A percentile compares a stretch with the other conserved stretches of the same genome.
phyloP scores from a whole-genome alignment of 208 protist genomes.

The Porcisia hertigi region DNA sequence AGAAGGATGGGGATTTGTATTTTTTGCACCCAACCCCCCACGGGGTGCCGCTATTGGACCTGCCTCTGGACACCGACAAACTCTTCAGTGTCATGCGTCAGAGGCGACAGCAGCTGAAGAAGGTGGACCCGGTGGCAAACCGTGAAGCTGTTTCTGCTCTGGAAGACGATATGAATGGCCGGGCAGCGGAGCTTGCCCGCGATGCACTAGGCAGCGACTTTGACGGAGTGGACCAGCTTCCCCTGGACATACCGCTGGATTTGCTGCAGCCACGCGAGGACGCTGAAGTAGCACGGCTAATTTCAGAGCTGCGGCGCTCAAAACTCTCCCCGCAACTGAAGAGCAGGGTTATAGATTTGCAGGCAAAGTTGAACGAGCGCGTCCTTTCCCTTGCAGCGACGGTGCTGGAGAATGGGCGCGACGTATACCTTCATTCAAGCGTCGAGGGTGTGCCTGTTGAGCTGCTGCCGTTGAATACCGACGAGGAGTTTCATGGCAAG shows the following conservation, averaged over 20 bases:
- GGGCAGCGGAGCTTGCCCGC: conserved; percentile 42
- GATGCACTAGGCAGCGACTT: conserved; percentile 56
- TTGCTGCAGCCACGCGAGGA: conserved; percentile 61
- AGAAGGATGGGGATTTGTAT: conserved; percentile 73
- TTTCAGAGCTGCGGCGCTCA: conserved; percentile 45
- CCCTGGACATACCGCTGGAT: conserved; percentile 64
- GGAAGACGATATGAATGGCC: conserved; percentile 66
- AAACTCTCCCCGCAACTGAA: conserved; percentile 30
- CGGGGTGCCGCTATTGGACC: conserved; percentile 35
- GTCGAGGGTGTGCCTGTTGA: conserved; percentile 64
- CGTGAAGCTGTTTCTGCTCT: conserved; percentile 47
- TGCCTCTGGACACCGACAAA: conserved; percentile 47
- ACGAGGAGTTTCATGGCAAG: conserved; percentile 51
- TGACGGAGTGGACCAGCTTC: conserved; percentile 51
- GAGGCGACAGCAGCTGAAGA: conserved; percentile 50
- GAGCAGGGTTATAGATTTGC: conserved; percentile 36
- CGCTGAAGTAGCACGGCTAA: conserved; percentile 38
- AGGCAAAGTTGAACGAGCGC: conserved; percentile 49
- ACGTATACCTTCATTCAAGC: conserved; percentile 50
- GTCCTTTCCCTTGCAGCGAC: conserved; percentile 41
- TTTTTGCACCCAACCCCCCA: conserved; percentile 60
- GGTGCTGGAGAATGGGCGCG: conserved; percentile 54
- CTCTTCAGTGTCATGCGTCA: conserved; percentile 50
- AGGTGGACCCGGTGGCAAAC: conserved; percentile 49
- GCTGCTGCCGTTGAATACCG: conserved; percentile 52